phyloP scores from a whole-genome alignment of 208 protist species.

The Tritrichomonas musculus region DNA sequence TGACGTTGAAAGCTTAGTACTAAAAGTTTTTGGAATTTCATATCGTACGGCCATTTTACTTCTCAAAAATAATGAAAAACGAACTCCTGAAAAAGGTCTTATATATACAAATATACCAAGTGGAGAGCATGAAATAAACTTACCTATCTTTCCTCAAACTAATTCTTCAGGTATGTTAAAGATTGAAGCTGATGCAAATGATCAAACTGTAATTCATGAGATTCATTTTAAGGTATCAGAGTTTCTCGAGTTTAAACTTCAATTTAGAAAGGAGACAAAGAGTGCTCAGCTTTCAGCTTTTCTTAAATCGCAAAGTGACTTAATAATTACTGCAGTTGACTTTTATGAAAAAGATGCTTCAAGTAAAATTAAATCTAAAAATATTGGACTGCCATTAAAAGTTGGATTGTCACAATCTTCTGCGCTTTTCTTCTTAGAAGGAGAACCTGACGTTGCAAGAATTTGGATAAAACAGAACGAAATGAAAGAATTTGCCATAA shows the following conservation, averaged over 20 bases:
- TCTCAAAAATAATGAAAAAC: neutral
- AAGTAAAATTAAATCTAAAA: neutral
- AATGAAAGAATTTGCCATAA: neutral
- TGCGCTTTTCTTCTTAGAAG: neutral
- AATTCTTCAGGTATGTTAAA: neutral
- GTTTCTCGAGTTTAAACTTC: neutral
- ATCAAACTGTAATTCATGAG: neutral
- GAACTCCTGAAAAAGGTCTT: neutral
- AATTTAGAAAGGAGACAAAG: neutral
- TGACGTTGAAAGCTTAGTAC: neutral
- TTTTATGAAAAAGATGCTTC: neutral
- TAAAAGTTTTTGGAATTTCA: neutral
- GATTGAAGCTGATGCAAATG: neutral
- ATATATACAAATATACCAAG: neutral
- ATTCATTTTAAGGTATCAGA: neutral
- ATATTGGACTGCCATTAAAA: neutral
- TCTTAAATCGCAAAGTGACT: neutral
- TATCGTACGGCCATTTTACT: neutral
- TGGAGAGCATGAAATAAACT: neutral
- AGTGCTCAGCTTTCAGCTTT: neutral
- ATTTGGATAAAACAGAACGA: neutral
- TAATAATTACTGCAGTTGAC: neutral
- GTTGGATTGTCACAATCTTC: neutral
- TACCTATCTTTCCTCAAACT: neutral
- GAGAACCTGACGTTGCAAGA: neutral